phyloP scores from a whole-genome alignment of 2,329 filamentous ascomycete species.

The Ophiostoma ulmi region DNA sequence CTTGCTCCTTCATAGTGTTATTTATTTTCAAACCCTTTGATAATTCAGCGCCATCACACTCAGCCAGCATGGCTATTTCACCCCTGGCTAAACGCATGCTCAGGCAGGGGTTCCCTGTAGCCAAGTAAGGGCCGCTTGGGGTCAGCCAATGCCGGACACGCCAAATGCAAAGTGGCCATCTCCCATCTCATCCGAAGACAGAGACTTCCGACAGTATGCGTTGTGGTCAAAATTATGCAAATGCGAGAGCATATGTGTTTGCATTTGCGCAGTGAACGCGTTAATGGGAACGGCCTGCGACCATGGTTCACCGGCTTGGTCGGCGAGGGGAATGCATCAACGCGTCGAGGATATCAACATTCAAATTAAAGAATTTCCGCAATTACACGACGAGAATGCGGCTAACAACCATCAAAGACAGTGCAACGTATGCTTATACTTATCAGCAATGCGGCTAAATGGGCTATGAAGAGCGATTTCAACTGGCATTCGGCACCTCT shows the following conservation, averaged over 20 bases:
- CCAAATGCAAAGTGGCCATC: neutral
- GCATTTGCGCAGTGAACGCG: neutral
- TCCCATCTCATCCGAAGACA: neutral
- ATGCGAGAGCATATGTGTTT: neutral
- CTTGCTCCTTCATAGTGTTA: neutral
- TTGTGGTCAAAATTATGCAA: neutral
- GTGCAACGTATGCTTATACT: neutral
- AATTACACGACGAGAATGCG: neutral
- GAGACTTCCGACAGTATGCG: neutral
- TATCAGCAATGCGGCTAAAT: neutral
- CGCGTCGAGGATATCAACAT: constrained; percentile 1
- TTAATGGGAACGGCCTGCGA: no score
- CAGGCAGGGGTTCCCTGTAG: neutral
- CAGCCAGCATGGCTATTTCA: neutral
- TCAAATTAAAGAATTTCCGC: neutral
- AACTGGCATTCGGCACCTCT: neutral
- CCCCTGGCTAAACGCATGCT: constrained; percentile 11
- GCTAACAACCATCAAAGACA: neutral
- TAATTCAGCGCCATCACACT: neutral
- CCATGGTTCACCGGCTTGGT: neutral
- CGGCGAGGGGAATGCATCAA: neutral
- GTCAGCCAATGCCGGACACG: neutral
- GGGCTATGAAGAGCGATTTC: neutral
- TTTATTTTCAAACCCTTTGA: neutral
- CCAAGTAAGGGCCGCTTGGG: neutral